Evolutionary conservation across 2,329 filamentous ascomycete species (phyloP).

Genomic region (Hypoxylon sp.): DNA sequence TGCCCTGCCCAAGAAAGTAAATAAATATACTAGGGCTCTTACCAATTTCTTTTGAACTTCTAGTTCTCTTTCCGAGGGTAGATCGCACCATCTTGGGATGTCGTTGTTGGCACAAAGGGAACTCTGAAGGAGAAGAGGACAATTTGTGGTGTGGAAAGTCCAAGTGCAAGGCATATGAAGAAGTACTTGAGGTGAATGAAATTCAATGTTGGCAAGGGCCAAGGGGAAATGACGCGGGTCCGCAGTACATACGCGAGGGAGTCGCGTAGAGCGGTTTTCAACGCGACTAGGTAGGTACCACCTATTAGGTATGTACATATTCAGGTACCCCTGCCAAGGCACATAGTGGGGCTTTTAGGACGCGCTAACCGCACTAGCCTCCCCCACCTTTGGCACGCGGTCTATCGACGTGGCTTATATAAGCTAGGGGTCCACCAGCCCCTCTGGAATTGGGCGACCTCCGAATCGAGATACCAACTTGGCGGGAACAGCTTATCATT

Average conservation of each 20-base stretch:
- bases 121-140: slow-evolving; percentile 15
- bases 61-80: slow-evolving; percentile 62
- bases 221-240: slow-evolving; percentile 43
- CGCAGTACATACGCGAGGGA: slow-evolving; percentile 41
- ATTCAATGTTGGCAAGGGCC: slow-evolving; percentile 30
- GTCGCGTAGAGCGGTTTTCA: slow-evolving; percentile 49
- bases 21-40: slow-evolving; percentile 45
- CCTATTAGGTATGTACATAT: slow-evolving; percentile 6
- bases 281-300: slow-evolving; percentile 30
- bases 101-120: slow-evolving; percentile 15
- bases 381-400: slow-evolving; percentile 27
- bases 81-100: slow-evolving; percentile 49
- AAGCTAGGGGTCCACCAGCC: neutral
- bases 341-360: neutral
- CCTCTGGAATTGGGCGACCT: slow-evolving; percentile 40
- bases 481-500: slow-evolving; percentile 20
- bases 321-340: neutral
- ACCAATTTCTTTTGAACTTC: slow-evolving; percentile 56
- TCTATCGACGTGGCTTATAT: neutral
- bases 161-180: slow-evolving; percentile 3
- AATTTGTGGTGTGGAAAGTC: slow-evolving; percentile 9
- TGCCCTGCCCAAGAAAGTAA: slow-evolving; percentile 14
- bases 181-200: slow-evolving; percentile 20
- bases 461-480: slow-evolving; percentile 28
- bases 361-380: slow-evolving; percentile 17